A percentile compares a stretch with the other conserved stretches of the same genome.
Conservation (phyloP, 1,284 basidiomycete species). For the Mycena sp. region DNA sequence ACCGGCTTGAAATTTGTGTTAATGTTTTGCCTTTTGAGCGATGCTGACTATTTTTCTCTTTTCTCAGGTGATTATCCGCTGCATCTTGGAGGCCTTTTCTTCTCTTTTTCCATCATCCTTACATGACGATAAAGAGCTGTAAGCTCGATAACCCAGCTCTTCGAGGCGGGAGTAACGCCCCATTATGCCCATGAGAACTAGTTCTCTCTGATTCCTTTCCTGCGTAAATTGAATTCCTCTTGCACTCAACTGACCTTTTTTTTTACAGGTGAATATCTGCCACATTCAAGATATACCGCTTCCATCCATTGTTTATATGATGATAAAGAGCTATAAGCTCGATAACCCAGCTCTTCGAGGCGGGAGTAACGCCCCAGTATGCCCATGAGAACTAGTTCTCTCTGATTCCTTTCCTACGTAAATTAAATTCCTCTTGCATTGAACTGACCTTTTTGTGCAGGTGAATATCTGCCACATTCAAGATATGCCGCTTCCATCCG, state of each 20-base stretch:
- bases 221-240: not conserved
- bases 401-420: conserved; percentile 55
- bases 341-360: conserved; percentile 82
- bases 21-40: conserved; percentile 28
- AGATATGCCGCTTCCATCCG: too few relatives aligned
- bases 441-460: too few relatives aligned
- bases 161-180: conserved; percentile 76
- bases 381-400: conserved; percentile 63
- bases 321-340: conserved; percentile 84
- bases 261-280: conserved; percentile 5
- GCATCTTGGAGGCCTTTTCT: not conserved
- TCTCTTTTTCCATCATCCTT: conserved; percentile 12
- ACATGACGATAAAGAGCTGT: conserved; percentile 84
- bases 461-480: too few relatives aligned
- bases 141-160: conserved; percentile 85
- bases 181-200: conserved; percentile 67
- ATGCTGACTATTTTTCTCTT: conserved; percentile 4
- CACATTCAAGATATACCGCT: conserved; percentile 24
- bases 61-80: conserved; percentile 17
- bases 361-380: conserved; percentile 73
- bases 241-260: conserved; percentile 19
- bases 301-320: conserved; percentile 49
- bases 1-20: conserved; percentile 49
- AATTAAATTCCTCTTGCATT: too few relatives aligned
- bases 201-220: conserved; percentile 53